These are phyloP conservation scores for Pseudogymnoascus sp. DNA, from an alignment of 2,329 filamentous ascomycete species.

Conservation along the genomic window DNA sequence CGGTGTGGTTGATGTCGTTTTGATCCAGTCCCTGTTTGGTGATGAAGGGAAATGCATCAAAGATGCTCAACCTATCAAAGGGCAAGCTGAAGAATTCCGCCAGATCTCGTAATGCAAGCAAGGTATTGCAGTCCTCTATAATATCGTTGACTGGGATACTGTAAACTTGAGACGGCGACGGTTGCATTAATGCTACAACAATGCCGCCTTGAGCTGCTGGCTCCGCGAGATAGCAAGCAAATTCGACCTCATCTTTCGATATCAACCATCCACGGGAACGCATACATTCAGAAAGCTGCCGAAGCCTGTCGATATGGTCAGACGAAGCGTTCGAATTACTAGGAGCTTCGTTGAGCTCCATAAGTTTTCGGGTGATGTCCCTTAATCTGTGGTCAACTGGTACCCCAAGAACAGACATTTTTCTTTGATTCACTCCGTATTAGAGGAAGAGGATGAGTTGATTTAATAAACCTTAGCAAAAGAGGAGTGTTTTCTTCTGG, in stretches of 20 bases:
- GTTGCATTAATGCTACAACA: background rate
- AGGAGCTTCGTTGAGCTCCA: slow-evolving; percentile 6
- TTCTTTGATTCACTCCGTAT: slow-evolving; percentile 3
- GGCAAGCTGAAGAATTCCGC: background rate
- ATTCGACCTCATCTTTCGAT: background rate
- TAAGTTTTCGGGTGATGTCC: slow-evolving; percentile 8
- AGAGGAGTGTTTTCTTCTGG: too few species aligned
- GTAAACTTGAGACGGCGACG: background rate
- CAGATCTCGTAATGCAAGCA: background rate
- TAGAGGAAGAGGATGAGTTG: background rate
- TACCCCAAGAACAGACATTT: slow-evolving; percentile 7
- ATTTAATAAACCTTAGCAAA: background rate
- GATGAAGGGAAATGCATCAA: background rate
- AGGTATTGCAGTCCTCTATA: background rate
- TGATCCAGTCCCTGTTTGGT: background rate
- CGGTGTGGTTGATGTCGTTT: background rate
- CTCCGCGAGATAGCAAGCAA: background rate
- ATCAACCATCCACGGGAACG: background rate
- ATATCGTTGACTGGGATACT: background rate
- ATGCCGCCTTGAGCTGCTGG: background rate
- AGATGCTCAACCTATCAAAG: background rate
- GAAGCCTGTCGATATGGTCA: background rate
- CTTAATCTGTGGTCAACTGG: slow-evolving; percentile 8
- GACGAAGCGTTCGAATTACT: background rate
- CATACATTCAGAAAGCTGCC: background rate